A percentile compares a stretch with the other conserved stretches of the same genome.
phyloP scores from a whole-genome alignment of 768 basidiomycete genomes.

The Collybia sp. region DNA sequence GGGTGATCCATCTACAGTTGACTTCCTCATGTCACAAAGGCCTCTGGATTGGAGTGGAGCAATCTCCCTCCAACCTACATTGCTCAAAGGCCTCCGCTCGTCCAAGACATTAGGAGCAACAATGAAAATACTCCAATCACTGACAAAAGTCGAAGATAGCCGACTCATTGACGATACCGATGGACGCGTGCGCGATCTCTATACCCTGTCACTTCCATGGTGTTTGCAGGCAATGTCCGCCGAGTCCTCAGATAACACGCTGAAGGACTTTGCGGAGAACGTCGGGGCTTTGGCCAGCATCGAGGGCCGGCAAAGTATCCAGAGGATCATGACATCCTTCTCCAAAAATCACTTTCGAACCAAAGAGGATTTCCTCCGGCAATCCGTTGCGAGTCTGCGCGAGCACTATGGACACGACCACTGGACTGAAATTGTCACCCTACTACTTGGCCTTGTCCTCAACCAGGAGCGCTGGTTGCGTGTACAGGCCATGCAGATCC shows the following conservation, averaged over 20 bases:
- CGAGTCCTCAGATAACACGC: slow-evolving; percentile 51
- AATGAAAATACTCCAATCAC: slow-evolving; percentile 59
- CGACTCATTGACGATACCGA: slow-evolving; percentile 68
- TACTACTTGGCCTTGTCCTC: slow-evolving; percentile 82
- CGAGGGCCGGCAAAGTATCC: slow-evolving; percentile 74
- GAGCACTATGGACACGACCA: slow-evolving; percentile 76
- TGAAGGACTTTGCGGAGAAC: slow-evolving; percentile 70
- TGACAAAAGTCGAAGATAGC: slow-evolving; percentile 56
- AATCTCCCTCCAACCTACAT: slow-evolving; percentile 60
- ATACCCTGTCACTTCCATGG: slow-evolving; percentile 82
- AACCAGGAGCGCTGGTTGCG: slow-evolving; percentile 82
- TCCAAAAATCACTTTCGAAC: slow-evolving; percentile 85
- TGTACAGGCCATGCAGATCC: slow-evolving; percentile 78
- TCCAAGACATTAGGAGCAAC: slow-evolving; percentile 63
- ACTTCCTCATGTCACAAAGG: slow-evolving; percentile 62
- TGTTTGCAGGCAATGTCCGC: slow-evolving; percentile 76
- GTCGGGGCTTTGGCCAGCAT: slow-evolving; percentile 67
- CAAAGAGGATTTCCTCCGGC: slow-evolving; percentile 89
- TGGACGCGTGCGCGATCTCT: slow-evolving; percentile 75
- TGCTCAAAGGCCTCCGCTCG: slow-evolving; percentile 79
- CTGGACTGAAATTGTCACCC: slow-evolving; percentile 78
- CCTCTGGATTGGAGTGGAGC: slow-evolving; percentile 70
- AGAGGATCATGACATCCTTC: slow-evolving; percentile 86
- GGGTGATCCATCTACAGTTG: slow-evolving; percentile 59
- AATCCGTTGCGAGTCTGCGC: slow-evolving; percentile 79